Percentiles rank a stretch among this genome's conserved stretches.
Evolutionary conservation across 2,329 filamentous ascomycete species (phyloP).

Genomic region (Lecanicillium sp.): DNA sequence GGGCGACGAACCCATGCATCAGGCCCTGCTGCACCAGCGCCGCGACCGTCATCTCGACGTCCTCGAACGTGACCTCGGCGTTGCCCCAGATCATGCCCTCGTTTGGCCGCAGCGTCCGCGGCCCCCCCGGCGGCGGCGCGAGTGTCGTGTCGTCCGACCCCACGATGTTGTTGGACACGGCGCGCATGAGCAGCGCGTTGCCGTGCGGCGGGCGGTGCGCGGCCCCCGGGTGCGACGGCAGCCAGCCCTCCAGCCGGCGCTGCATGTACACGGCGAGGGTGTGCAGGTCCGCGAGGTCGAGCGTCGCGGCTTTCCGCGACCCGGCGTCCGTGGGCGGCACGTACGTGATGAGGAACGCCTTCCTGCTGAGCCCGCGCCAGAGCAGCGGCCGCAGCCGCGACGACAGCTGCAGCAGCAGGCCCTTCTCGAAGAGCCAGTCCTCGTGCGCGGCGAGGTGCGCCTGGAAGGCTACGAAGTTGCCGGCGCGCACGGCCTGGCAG

Average conservation of each 20-base stretch:
- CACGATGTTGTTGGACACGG: slow-evolving; percentile 41
- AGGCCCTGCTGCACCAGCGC: slow-evolving; percentile 75
- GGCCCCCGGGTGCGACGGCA: slow-evolving; percentile 31
- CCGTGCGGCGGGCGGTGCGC: slow-evolving; percentile 35
- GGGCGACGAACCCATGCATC: slow-evolving; percentile 77
- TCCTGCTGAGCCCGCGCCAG: slow-evolving; percentile 76
- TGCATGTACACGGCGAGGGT: slow-evolving; percentile 60
- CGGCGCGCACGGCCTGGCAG: slow-evolving; percentile 63
- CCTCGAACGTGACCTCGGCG: slow-evolving; percentile 49
- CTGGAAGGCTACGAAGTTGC: slow-evolving; percentile 70
- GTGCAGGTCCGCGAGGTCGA: slow-evolving; percentile 66
- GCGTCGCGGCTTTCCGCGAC: slow-evolving; percentile 60
- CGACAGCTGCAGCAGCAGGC: slow-evolving; percentile 67
- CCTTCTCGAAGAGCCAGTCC: slow-evolving; percentile 69
- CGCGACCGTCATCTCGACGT: slow-evolving; percentile 72
- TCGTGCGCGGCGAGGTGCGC: slow-evolving; percentile 58
- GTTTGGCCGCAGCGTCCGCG: slow-evolving; percentile 41
- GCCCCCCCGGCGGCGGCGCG: slow-evolving; percentile 40
- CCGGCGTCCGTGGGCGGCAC: slow-evolving; percentile 50
- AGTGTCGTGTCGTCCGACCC: slow-evolving; percentile 36
- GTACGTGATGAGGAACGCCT: slow-evolving; percentile 72
- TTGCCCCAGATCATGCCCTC: slow-evolving; percentile 61
- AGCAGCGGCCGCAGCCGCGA: slow-evolving; percentile 75
- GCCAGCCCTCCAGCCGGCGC: slow-evolving; percentile 53
- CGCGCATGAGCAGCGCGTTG: slow-evolving; percentile 46